Conservation (phyloP, 495 filamentous ascomycete species). For the Lasiosphaeria ovina region DNA sequence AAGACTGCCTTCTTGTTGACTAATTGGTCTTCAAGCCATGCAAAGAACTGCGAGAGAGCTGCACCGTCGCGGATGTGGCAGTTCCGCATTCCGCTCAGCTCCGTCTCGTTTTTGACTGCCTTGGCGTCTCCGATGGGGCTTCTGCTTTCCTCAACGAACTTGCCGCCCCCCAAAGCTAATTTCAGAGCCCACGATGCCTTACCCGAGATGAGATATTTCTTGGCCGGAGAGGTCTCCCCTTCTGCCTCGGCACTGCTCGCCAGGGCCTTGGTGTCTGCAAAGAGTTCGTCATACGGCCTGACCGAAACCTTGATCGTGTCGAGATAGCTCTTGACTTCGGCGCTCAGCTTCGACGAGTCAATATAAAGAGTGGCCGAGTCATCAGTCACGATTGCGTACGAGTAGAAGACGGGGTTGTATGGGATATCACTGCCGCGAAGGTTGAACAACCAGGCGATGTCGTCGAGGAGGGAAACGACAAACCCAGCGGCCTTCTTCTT, state of each 20-base stretch:
- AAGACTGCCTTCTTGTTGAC: constrained; percentile 67
- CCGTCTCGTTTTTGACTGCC: constrained; percentile 92
- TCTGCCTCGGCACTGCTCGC: constrained; percentile 43
- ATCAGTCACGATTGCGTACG: constrained; percentile 86
- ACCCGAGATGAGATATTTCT: constrained; percentile 85
- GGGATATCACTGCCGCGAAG: constrained; percentile 93
- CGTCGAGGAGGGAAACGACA: constrained; percentile 92
- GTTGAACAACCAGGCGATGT: constrained; percentile 98
- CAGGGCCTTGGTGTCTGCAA: constrained; percentile 68
- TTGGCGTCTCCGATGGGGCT: constrained; percentile 93
- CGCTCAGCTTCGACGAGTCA: constrained; percentile 70
- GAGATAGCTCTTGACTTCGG: constrained; percentile 69
- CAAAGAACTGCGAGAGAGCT: constrained; percentile 88
- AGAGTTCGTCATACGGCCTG: constrained; percentile 82
- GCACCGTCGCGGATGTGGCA: constrained; percentile 96
- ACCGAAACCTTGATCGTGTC: constrained; percentile 65
- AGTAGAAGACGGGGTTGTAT: constrained; percentile 99
- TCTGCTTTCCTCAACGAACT: constrained; percentile 78
- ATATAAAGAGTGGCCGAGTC: constrained; percentile 81
- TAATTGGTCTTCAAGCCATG: constrained; percentile 92
- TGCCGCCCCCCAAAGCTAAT: constrained; percentile 82
- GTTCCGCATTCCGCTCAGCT: constrained; percentile 87
- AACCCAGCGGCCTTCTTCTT: constrained; percentile 88
- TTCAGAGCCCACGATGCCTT: constrained; percentile 93
- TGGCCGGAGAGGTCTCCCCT: constrained; percentile 32